Percentiles rank a stretch among this genome's conserved stretches.
Evolutionary conservation across 495 filamentous ascomycete species (phyloP).

Genomic region (Articulospora tetracladia): DNA sequence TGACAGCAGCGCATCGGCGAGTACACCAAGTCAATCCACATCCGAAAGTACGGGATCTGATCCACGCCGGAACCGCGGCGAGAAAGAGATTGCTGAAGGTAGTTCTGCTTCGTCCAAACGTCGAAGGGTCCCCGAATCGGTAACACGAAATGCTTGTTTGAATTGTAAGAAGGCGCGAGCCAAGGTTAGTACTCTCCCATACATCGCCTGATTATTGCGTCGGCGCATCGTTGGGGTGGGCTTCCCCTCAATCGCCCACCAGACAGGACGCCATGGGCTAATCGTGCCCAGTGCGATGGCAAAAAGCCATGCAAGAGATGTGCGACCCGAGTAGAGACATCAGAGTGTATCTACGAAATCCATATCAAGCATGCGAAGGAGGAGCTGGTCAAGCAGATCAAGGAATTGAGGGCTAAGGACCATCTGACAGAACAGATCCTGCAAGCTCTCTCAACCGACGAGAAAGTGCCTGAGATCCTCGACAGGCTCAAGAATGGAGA

Average conservation of each 20-base stretch:
- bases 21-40: constrained; percentile 22
- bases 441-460: constrained; percentile 29
- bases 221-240: constrained; percentile 69
- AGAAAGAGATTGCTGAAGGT: constrained; percentile 12
- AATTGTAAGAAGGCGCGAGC: constrained; percentile 27
- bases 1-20: constrained; percentile 20
- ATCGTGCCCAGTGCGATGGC: constrained; percentile 23
- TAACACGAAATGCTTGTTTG: constrained; percentile 27
- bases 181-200: constrained; percentile 20
- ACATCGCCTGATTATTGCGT: constrained; percentile 34
- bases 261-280: neutral
- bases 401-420: constrained; percentile 24
- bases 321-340: constrained; percentile 17
- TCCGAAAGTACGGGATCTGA: constrained; percentile 23
- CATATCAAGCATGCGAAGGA: constrained; percentile 29
- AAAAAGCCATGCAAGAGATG: constrained; percentile 25
- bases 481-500: constrained; percentile 29
- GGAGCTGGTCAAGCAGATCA: constrained; percentile 27
- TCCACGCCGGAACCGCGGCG: constrained; percentile 17
- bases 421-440: constrained; percentile 30
- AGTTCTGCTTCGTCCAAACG: constrained; percentile 18
- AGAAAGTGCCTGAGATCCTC: constrained; percentile 33
- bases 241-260: neutral
- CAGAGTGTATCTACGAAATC: constrained; percentile 25
- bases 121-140: constrained; percentile 23